Evolutionary conservation across 768 basidiomycete species (phyloP).

Genomic region (Russula brevipes): DNA sequence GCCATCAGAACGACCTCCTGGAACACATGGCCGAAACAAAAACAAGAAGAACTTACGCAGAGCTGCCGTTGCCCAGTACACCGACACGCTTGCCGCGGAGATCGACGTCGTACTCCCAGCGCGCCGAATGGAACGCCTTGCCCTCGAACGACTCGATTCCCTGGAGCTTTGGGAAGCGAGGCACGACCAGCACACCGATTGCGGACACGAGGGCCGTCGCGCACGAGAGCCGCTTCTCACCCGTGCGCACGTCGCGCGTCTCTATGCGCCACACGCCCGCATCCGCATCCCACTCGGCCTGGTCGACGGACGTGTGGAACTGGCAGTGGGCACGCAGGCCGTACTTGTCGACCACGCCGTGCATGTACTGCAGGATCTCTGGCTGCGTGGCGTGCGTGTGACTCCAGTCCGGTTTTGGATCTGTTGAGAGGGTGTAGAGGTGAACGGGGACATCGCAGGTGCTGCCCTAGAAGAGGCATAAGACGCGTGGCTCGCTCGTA

Average conservation of each 20-base stretch:
- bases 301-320: slow-evolving; percentile 29
- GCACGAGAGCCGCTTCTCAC: slow-evolving; percentile 8
- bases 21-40: not conserved
- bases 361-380: slow-evolving; percentile 31
- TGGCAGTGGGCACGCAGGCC: slow-evolving; percentile 23
- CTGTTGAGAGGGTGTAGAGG: slow-evolving; percentile 29
- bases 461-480: slow-evolving; percentile 25
- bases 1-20: not conserved
- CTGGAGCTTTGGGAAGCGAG: slow-evolving; percentile 28
- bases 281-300: slow-evolving; percentile 29
- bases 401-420: slow-evolving; percentile 31
- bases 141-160: slow-evolving; percentile 41
- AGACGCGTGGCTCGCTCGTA: too few relatives aligned
- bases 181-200: slow-evolving; percentile 28
- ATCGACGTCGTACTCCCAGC: slow-evolving; percentile 50
- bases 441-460: slow-evolving; percentile 27
- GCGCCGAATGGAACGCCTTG: slow-evolving; percentile 51
- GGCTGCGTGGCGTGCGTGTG: slow-evolving; percentile 27
- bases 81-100: slow-evolving; percentile 50
- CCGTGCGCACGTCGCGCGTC: slow-evolving; percentile 23
- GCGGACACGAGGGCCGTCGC: slow-evolving; percentile 32
- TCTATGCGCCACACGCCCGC: slow-evolving; percentile 29
- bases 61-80: slow-evolving; percentile 59
- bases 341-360: slow-evolving; percentile 25
- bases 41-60: slow-evolving; percentile 35